Conservation (phyloP, 2,329 filamentous ascomycete genomes). For the Raffaelea arxii region DNA sequence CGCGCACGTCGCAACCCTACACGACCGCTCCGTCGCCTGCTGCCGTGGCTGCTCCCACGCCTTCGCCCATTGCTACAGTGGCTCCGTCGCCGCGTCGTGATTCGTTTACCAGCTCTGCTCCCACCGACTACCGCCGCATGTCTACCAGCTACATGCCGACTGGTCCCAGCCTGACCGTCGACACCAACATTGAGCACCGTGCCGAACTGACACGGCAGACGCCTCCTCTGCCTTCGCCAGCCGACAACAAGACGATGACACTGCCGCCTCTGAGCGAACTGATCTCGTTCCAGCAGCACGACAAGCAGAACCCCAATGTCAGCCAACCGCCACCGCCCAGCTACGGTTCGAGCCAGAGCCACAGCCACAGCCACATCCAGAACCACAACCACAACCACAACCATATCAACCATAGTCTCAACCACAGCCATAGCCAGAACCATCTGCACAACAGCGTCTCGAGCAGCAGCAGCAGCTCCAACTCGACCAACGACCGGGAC, state of each 20-base stretch:
- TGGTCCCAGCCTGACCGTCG: conserved; percentile 5
- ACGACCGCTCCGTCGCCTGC: conserved; percentile 16
- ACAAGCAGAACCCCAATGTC: conserved; percentile 4
- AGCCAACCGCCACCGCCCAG: neutral
- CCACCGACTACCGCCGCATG: conserved; percentile 11
- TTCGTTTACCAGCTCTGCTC: conserved; percentile 5
- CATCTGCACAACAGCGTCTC: conserved; percentile 1
- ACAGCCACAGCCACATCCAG: neutral
- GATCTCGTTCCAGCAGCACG: conserved; percentile 9
- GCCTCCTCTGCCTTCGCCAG: conserved; percentile 2
- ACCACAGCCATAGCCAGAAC: neutral
- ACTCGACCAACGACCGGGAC: conserved; percentile 2
- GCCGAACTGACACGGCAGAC: neutral
- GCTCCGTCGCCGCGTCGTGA: conserved; percentile 9
- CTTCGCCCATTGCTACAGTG: neutral
- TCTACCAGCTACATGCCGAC: conserved; percentile 7
- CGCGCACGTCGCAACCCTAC: conserved; percentile 18
- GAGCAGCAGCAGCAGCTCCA: conserved; percentile 1
- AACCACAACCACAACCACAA: conserved; percentile 2
- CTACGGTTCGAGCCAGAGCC: neutral
- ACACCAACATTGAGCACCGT: conserved; percentile 1
- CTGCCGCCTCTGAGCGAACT: conserved; percentile 15
- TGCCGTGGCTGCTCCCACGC: neutral
- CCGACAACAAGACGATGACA: conserved; percentile 9
- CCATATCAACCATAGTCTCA: neutral